Conservation (phyloP, 2,329 filamentous ascomycete genomes). For the Sarocladiaceae sp. region DNA sequence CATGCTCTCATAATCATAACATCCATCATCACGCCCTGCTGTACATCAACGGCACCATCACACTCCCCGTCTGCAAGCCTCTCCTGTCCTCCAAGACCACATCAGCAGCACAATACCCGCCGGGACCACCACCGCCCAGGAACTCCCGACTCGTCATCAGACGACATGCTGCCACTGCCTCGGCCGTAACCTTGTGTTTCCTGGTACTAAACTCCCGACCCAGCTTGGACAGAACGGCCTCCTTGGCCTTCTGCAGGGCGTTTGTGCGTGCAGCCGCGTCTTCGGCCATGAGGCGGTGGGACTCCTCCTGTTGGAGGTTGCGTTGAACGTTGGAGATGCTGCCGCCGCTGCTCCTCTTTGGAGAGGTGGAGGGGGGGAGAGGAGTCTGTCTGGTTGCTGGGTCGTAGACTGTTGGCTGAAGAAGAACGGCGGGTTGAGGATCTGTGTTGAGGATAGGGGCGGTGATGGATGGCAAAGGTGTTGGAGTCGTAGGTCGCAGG, state of each 20-base stretch:
- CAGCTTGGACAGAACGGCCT: conserved; percentile 53
- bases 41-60: conserved; percentile 55
- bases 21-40: conserved; percentile 31
- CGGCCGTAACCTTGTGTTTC: conserved; percentile 25
- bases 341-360: too few relatives aligned
- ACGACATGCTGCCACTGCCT: conserved; percentile 27
- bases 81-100: conserved; percentile 36
- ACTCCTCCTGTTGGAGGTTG: conserved; percentile 49
- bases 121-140: conserved; percentile 22
- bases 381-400: conserved; percentile 21
- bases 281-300: conserved; percentile 49
- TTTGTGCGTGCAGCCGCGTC: conserved; percentile 48
- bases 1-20: neutral
- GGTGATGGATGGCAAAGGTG: conserved; percentile 31
- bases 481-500: conserved; percentile 7
- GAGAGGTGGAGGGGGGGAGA: conserved; percentile 2
- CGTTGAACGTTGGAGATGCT: conserved; percentile 53
- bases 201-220: conserved; percentile 38
- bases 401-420: conserved; percentile 53
- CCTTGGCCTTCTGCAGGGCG: conserved; percentile 52
- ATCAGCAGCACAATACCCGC: conserved; percentile 12
- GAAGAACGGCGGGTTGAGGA: conserved; percentile 44
- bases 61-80: conserved; percentile 45
- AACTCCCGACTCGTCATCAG: conserved; percentile 23
- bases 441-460: conserved; percentile 43